Evolutionary conservation across 225 moss, liverwort and hornwort genomes (phyloP).

Genomic region (Antitrichia curtipendula): DNA sequence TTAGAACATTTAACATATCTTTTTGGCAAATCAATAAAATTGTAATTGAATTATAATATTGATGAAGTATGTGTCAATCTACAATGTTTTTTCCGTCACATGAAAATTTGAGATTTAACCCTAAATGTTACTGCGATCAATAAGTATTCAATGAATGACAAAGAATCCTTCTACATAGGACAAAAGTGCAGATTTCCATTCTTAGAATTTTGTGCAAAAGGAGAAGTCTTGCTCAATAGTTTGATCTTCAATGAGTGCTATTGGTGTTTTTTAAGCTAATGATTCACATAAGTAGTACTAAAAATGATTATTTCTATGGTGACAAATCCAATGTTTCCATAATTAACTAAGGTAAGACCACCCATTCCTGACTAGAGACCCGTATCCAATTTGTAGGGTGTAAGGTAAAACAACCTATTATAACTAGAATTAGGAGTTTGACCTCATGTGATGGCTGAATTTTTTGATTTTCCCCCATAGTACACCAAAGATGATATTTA

Average conservation of each 20-base stretch:
- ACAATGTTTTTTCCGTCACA: neutral
- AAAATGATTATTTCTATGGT: neutral
- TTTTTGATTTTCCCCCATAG: too few species aligned
- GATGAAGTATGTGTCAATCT: neutral
- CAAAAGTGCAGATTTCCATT: neutral
- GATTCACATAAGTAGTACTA: fast-evolving
- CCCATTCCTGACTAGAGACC: too few species aligned
- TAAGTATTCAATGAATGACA: neutral
- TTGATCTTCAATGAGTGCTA: neutral
- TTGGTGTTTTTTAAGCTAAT: neutral
- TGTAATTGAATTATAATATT: neutral
- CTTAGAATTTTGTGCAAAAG: fast-evolving
- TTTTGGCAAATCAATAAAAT: neutral
- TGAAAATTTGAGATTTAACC: neutral
- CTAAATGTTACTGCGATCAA: fast-evolving
- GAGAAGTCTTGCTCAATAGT: fast-evolving
- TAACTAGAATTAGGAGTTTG: too few species aligned
- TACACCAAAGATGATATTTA: too few species aligned
- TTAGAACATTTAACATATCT: neutral
- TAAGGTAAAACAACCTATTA: too few species aligned
- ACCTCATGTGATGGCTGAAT: too few species aligned
- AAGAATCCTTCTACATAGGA: neutral
- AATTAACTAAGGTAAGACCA: neutral
- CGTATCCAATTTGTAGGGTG: too few species aligned
- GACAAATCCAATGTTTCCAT: neutral